Conservation (phyloP, 2,329 filamentous ascomycete species). For the Aspergillus sp. region DNA sequence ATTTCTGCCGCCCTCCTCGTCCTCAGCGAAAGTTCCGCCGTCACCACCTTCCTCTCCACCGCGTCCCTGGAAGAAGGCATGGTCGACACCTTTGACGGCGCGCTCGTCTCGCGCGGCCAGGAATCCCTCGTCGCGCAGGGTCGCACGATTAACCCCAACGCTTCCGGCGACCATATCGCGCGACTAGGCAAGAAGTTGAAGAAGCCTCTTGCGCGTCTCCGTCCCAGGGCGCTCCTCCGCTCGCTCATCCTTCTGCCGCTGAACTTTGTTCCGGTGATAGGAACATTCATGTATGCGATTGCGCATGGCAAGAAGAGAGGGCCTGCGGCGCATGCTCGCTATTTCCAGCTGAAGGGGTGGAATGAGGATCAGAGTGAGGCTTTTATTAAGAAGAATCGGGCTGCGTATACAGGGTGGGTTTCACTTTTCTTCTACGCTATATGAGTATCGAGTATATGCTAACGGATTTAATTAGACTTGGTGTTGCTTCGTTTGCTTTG, state of each 20-base stretch:
- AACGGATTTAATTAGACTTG: conserved; percentile 40
- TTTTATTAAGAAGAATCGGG: conserved; percentile 60
- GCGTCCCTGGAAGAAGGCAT: conserved; percentile 76
- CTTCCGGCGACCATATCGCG: conserved; percentile 45
- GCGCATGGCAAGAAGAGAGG: conserved; percentile 62
- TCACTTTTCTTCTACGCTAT: neutral
- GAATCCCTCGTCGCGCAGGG: conserved; percentile 66
- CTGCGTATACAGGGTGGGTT: conserved; percentile 74
- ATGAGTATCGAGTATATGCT: conserved; percentile 2
- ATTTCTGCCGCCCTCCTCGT: conserved; percentile 57
- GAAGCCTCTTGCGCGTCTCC: conserved; percentile 44
- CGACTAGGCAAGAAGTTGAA: conserved; percentile 54
- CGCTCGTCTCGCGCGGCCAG: conserved; percentile 51
- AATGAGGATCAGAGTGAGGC: conserved; percentile 32
- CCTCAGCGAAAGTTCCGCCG: conserved; percentile 51
- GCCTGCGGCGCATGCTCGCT: conserved; percentile 57
- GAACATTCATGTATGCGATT: conserved; percentile 73
- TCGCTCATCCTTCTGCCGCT: conserved; percentile 84
- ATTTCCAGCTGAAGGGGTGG: conserved; percentile 91
- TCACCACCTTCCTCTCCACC: conserved; percentile 53
- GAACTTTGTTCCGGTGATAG: conserved; percentile 88
- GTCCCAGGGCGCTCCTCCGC: conserved; percentile 59
- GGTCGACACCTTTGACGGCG: conserved; percentile 83
- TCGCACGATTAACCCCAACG: conserved; percentile 60
- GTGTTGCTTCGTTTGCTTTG: conserved; percentile 74